A percentile compares a stretch with the other conserved stretches of the same genome.
Conservation (phyloP, 495 filamentous ascomycete species). For the Geoglossum glabrum region DNA sequence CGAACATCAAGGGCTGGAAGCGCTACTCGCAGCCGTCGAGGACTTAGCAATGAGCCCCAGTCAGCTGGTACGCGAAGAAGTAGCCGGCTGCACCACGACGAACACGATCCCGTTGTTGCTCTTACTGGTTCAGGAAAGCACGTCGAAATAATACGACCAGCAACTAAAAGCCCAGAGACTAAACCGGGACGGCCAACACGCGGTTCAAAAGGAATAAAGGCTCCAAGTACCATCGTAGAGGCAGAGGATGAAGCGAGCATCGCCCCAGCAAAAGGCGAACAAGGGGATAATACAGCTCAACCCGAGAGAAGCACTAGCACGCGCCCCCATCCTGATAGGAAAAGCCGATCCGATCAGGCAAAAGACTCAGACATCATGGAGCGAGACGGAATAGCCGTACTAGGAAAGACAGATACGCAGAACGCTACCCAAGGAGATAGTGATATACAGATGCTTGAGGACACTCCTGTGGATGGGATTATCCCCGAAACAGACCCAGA, state of each 20-base stretch:
- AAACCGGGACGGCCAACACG: conserved; percentile 30
- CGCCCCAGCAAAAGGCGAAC: background rate
- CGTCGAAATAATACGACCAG: conserved; percentile 33
- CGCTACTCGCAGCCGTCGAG: conserved; percentile 11
- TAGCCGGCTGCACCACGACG: conserved; percentile 38
- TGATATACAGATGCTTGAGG: conserved; percentile 10
- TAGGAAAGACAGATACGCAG: conserved; percentile 14
- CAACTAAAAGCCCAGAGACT: conserved; percentile 47
- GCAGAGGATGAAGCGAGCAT: conserved; percentile 24
- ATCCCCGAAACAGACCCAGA: conserved; percentile 19
- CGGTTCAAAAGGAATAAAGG: conserved; percentile 39
- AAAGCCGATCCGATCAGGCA: background rate
- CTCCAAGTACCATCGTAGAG: conserved; percentile 36
- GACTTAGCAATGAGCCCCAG: conserved; percentile 12
- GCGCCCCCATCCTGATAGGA: background rate
- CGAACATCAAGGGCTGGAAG: conserved; percentile 27
- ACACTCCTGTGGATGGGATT: conserved; percentile 26
- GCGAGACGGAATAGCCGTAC: background rate
- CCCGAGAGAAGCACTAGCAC: background rate
- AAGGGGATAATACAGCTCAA: background rate
- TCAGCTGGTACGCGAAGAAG: conserved; percentile 26
- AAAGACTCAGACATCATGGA: background rate
- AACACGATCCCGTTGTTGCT: conserved; percentile 37
- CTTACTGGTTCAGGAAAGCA: conserved; percentile 65
- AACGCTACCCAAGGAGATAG: conserved; percentile 26